A percentile compares a stretch with the other conserved stretches of the same genome.
Conservation (phyloP, 768 basidiomycete genomes). For the Serendipita sp. region DNA sequence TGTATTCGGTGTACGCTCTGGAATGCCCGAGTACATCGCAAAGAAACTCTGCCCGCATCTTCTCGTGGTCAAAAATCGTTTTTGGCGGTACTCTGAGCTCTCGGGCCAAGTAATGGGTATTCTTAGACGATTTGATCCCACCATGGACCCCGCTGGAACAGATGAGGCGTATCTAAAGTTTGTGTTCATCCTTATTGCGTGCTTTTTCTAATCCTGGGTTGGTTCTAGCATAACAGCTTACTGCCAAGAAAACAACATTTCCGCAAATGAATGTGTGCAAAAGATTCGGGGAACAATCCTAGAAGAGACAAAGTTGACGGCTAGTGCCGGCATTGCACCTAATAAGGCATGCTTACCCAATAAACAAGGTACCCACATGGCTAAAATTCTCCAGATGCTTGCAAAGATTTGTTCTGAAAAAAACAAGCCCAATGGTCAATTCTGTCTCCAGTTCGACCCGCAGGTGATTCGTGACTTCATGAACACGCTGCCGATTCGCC, state of each 20-base stretch:
- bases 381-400: conserved; percentile 39
- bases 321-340: conserved; percentile 89
- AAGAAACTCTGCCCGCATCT: conserved; percentile 88
- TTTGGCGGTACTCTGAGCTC: conserved; percentile 48
- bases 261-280: conserved; percentile 57
- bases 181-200: conserved; percentile 16
- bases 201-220: neutral
- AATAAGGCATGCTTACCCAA: conserved; percentile 51
- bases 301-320: conserved; percentile 70
- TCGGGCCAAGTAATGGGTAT: conserved; percentile 56
- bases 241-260: conserved; percentile 49
- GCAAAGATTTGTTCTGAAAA: conserved; percentile 82
- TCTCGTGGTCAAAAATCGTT: conserved; percentile 45
- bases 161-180: conserved; percentile 92
- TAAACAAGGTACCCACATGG: conserved; percentile 49
- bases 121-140: conserved; percentile 55
- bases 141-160: conserved; percentile 59
- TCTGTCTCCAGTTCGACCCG: conserved; percentile 49
- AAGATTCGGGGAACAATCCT: conserved; percentile 62
- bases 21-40: conserved; percentile 95
- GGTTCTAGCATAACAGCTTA: conserved; percentile 61
- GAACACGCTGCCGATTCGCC: conserved; percentile 67
- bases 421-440: conserved; percentile 96
- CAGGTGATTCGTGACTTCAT: conserved; percentile 59
- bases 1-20: conserved; percentile 80